Base-by-base conservation (phyloP, 2,329 filamentous ascomycete genomes). In the Colletotrichum coccodes region DNA sequence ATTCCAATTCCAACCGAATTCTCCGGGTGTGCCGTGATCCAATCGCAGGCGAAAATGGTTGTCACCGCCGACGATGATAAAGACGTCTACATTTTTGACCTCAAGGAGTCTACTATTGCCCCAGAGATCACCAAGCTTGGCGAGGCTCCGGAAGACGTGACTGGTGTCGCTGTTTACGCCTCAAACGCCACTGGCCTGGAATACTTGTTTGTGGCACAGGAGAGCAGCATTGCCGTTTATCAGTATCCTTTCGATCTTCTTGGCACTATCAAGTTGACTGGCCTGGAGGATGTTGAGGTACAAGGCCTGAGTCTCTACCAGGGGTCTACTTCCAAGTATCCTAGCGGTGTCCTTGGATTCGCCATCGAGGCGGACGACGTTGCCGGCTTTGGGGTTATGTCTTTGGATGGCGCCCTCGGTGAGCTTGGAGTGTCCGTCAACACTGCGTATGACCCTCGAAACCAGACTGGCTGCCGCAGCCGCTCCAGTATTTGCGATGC, bases 221-320 rank as follows among this genome's bases (percentile, higher is more conserved):
- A 76, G 11, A 75, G 80, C 46, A 72, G 73, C 5, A 70, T 86
- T 30, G 75, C 77, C 2, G 73, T 85, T 4, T 86, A 85, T 67
- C 74, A 79, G 18, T 71, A 76, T 3, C 71, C 74, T 0, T 79
- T 84, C 52, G 70, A 75, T 1, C 74, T 78, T 0, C 68, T 81
- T 2, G 83, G 81, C 2, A 81, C 77, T 0, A 67, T 81, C 16
- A 74, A 74, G 1, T 59, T 85, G 46, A 78, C 75, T 0, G 82
- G 81, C 0, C 73, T 78, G 3, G 75, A 84, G 14, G 79, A 82
- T 0, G 79, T 85, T 16, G 80, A 85, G 70, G 70, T 82, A 8
- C 71, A 83, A 52, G 84, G 83, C 1, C 72, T 84, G 8, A 78
- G 75, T 56, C 66, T 85, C 6, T 82, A 82, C 50, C 84, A 86